Conservation (phyloP, 2,329 filamentous ascomycete species). For the Ceratocystiopsis sp. region DNA sequence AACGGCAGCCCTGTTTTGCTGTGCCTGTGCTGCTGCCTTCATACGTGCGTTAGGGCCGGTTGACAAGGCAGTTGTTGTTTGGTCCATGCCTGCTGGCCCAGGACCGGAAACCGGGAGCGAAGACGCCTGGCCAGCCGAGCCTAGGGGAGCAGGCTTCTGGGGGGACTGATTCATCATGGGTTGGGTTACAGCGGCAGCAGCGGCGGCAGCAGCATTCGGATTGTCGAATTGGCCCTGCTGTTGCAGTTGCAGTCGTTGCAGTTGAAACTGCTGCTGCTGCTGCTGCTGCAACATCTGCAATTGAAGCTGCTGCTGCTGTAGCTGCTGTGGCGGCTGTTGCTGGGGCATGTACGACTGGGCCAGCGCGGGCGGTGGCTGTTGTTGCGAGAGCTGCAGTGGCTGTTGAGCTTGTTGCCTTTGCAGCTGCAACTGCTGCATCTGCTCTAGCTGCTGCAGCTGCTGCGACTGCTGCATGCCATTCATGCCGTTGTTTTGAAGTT, state of each 20-base stretch:
- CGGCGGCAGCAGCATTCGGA: slow-evolving; percentile 4
- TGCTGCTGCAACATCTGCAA: slow-evolving; percentile 6
- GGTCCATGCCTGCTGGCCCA: neutral
- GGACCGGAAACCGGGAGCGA: neutral
- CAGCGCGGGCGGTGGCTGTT: slow-evolving; percentile 5
- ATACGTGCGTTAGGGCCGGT: neutral
- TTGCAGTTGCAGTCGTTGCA: slow-evolving; percentile 9
- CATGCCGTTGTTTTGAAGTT: slow-evolving; percentile 3
- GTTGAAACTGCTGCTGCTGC: slow-evolving; percentile 8
- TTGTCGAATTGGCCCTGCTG: slow-evolving; percentile 9
- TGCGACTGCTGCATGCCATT: slow-evolving; percentile 7
- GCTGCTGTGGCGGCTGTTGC: slow-evolving; percentile 3
- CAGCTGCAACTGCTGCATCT: slow-evolving; percentile 13
- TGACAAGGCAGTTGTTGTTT: neutral
- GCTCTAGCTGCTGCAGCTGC: slow-evolving; percentile 15
- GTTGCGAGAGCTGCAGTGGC: slow-evolving; percentile 7
- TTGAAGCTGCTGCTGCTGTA: slow-evolving; percentile 3
- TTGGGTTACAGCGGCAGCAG: slow-evolving; percentile 1
- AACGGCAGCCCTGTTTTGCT: slow-evolving; percentile 3
- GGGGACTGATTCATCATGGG: neutral
- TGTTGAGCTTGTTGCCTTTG: slow-evolving; percentile 8
- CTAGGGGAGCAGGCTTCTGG: neutral
- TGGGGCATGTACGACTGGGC: no score
- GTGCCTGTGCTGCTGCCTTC: slow-evolving; percentile 1
- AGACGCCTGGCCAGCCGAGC: neutral